These are phyloP conservation scores for Aspergillus unguis DNA, from an alignment of 2,329 filamentous ascomycete genomes.

Conservation along the genomic window DNA sequence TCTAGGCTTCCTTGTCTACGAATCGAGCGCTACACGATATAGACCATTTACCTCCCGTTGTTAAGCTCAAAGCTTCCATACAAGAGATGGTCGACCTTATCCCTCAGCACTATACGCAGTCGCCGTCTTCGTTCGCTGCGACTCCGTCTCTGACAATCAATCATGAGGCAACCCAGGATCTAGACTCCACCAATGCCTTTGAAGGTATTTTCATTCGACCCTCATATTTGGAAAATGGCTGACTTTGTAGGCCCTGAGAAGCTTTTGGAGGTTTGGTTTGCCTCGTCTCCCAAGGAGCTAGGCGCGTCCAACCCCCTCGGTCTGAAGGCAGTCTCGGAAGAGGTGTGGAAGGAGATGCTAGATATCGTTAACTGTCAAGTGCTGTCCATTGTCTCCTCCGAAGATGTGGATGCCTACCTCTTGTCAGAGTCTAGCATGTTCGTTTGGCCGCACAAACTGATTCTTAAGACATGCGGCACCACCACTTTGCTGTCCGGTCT, in stretches of 20 bases:
- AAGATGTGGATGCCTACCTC: slow-evolving; percentile 92
- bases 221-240: slow-evolving; percentile 5
- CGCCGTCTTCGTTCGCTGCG: slow-evolving; percentile 69
- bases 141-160: slow-evolving; percentile 95
- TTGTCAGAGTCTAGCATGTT: slow-evolving; percentile 99
- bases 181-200: slow-evolving; percentile 94
- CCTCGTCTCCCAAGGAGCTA: slow-evolving; percentile 69
- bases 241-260: slow-evolving; percentile 75
- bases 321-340: slow-evolving; percentile 77
- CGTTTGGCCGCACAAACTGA: slow-evolving; percentile 98
- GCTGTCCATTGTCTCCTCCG: slow-evolving; percentile 86
- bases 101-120: slow-evolving; percentile 76
- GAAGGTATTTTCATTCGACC: slow-evolving; percentile 60
- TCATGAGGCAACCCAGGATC: slow-evolving; percentile 84
- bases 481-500: slow-evolving; percentile 89
- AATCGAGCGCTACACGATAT: slow-evolving; percentile 12
- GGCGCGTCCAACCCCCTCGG: slow-evolving; percentile 68
- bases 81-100: slow-evolving; percentile 80
- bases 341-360: slow-evolving; percentile 94
- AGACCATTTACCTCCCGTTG: background rate
- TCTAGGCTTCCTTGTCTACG: slow-evolving; percentile 48
- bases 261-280: slow-evolving; percentile 97
- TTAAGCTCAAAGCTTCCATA: slow-evolving; percentile 5
- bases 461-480: slow-evolving; percentile 96
- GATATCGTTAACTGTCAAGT: slow-evolving; percentile 99